phyloP scores from a whole-genome alignment of 208 protist species.

The Trypanosomatidae sp. region DNA sequence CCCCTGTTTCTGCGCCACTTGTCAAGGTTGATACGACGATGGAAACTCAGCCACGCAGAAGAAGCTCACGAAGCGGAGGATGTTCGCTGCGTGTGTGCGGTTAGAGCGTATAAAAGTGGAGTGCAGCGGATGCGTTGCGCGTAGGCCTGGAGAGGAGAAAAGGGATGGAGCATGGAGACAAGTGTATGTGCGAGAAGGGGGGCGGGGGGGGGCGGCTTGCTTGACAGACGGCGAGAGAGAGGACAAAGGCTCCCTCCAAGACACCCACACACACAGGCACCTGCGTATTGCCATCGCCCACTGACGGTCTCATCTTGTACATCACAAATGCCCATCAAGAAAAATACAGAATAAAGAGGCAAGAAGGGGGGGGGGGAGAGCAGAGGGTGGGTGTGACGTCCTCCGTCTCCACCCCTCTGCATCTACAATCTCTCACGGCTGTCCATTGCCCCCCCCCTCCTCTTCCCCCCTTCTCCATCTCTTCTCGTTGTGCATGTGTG shows the following conservation, averaged over 20 bases:
- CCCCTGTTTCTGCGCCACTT: not conserved
- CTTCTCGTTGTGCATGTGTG: not conserved
- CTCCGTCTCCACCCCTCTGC: not conserved
- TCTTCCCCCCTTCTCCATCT: not conserved
- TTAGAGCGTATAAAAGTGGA: not conserved
- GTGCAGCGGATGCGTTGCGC: constrained; percentile 2
- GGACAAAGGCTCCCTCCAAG: not conserved
- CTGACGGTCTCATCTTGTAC: not conserved
- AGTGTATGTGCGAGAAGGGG: not conserved
- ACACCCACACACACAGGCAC: not conserved
- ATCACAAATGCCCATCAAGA: not conserved
- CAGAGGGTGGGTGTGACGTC: not conserved
- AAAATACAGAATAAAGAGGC: not conserved
- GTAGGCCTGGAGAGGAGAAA: not conserved
- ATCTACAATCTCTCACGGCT: not conserved
- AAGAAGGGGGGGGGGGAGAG: too few relatives aligned
- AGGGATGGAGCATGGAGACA: not conserved
- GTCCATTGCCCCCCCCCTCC: not conserved
- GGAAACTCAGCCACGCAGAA: not conserved
- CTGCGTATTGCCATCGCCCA: not conserved
- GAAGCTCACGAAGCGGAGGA: not conserved
- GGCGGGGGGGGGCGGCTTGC: too few relatives aligned
- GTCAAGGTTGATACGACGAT: not conserved
- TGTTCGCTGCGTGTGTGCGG: not conserved
- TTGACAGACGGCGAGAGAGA: not conserved